These are phyloP conservation scores for Cerioporus squamosus DNA, from an alignment of 1,284 basidiomycete species.

Conservation along the genomic window DNA sequence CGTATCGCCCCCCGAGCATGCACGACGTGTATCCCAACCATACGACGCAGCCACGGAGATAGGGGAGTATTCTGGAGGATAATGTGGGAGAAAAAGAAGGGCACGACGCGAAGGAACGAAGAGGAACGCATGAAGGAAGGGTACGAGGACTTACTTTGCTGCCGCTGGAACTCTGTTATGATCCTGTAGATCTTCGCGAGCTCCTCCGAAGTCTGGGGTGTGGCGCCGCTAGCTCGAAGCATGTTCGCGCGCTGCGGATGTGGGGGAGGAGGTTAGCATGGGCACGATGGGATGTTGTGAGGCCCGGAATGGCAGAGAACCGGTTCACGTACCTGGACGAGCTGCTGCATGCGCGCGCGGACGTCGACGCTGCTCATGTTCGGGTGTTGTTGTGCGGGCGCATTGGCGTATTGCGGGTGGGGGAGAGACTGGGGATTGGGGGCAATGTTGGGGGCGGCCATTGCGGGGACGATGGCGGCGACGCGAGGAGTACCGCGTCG, in stretches of 20 bases:
- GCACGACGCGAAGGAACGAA: background rate
- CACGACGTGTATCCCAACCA: too few relatives aligned
- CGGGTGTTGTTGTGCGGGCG: constrained; percentile 26
- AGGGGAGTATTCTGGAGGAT: background rate
- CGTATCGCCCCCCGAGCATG: too few relatives aligned
- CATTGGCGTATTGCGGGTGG: constrained; percentile 21
- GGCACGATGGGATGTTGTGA: too few relatives aligned
- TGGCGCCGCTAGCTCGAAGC: constrained; percentile 37
- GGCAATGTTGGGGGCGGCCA: constrained; percentile 36
- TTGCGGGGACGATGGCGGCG: constrained; percentile 26
- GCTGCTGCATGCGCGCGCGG: constrained; percentile 31
- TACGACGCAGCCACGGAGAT: background rate
- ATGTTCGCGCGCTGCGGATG: constrained; percentile 37
- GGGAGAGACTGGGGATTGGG: constrained; percentile 25
- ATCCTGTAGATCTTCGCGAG: constrained; percentile 37
- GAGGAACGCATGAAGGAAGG: too few relatives aligned
- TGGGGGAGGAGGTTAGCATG: background rate
- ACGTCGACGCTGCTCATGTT: constrained; percentile 20
- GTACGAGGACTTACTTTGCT: constrained; percentile 25
- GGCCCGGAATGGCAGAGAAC: too few relatives aligned
- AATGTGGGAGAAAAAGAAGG: background rate
- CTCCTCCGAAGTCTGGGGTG: constrained; percentile 40
- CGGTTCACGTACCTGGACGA: constrained; percentile 30
- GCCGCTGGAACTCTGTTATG: constrained; percentile 33
- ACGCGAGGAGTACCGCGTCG: constrained; percentile 25